phyloP scores from a whole-genome alignment of 1,284 basidiomycete species.

The Singerocomus rubriflavus region DNA sequence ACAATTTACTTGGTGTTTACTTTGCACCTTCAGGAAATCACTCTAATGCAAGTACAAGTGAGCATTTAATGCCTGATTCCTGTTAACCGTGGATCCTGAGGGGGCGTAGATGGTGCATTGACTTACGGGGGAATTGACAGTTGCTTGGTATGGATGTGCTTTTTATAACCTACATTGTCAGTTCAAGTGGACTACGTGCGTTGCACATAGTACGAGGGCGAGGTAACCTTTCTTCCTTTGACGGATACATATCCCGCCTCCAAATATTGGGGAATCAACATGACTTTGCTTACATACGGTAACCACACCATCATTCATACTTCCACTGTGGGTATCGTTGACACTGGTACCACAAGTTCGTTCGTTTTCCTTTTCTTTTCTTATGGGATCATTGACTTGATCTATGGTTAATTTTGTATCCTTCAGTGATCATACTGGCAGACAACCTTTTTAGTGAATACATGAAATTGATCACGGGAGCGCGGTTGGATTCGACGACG shows the following conservation, averaged over 20 bases:
- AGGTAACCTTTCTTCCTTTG: constrained; percentile 20
- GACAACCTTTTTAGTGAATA: constrained; percentile 21
- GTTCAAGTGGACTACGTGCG: neutral
- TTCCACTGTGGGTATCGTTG: constrained; percentile 21
- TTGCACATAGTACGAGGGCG: constrained; percentile 16
- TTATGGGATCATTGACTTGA: neutral
- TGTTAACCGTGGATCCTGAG: neutral
- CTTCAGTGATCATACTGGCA: constrained; percentile 23
- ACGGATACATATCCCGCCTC: constrained; percentile 21
- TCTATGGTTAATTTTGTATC: neutral
- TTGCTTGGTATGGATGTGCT: constrained; percentile 15
- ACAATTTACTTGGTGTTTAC: constrained; percentile 23
- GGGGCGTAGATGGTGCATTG: constrained; percentile 24
- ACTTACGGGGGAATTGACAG: constrained; percentile 26
- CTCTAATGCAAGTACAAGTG: constrained; percentile 18
- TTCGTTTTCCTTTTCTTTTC: neutral
- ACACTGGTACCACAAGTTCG: constrained; percentile 22
- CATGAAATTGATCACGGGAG: constrained; percentile 20
- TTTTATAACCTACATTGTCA: neutral
- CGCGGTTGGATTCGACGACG: constrained; percentile 5
- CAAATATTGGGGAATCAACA: constrained; percentile 26
- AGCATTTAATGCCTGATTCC: neutral
- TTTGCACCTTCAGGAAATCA: constrained; percentile 22
- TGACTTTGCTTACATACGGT: constrained; percentile 20
- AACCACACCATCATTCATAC: constrained; percentile 10